Evolutionary conservation across 352 stramenopile species (phyloP).

Genomic region (Stramenopiles sp.): DNA sequence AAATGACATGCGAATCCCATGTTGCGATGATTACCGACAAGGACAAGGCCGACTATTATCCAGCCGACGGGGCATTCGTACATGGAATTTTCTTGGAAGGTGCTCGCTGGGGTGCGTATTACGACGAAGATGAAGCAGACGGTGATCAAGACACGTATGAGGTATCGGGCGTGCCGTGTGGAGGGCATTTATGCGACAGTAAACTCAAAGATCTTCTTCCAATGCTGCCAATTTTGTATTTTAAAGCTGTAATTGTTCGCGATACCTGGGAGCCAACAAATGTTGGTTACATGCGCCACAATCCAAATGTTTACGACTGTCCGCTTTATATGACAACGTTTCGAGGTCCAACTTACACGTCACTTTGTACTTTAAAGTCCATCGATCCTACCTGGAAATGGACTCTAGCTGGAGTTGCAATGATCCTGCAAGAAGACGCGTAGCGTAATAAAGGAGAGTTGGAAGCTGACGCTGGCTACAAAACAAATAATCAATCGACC

Average conservation of each 20-base stretch:
- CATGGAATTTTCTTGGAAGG: conserved; percentile 87
- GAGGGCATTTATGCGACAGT: conserved; percentile 68
- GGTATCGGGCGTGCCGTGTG: conserved; percentile 51
- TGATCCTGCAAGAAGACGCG: conserved; percentile 85
- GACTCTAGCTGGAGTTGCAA: conserved; percentile 70
- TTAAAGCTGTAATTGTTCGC: conserved; percentile 80
- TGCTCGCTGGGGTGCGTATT: conserved; percentile 23
- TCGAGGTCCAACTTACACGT: conserved; percentile 82
- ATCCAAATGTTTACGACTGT: conserved; percentile 74
- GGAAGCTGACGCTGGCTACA: too few relatives aligned
- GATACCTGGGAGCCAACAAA: conserved; percentile 74
- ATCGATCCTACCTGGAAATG: conserved; percentile 60
- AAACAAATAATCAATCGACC: too few relatives aligned
- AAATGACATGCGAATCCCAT: conserved; percentile 86
- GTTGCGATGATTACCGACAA: conserved; percentile 71
- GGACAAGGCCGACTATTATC: conserved; percentile 48
- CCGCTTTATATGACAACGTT: conserved; percentile 91
- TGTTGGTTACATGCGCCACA: conserved; percentile 80
- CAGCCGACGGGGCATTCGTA: conserved; percentile 73
- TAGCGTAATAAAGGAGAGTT: conserved; percentile 29
- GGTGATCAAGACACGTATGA: conserved; percentile 44
- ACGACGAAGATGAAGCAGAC: conserved; percentile 64
- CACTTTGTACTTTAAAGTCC: conserved; percentile 79
- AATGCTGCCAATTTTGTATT: conserved; percentile 72
- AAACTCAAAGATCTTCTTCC: conserved; percentile 84